Base-by-base conservation (phyloP, 129 eudicot genomes). In the Gnaphalium uliginosum region DNA sequence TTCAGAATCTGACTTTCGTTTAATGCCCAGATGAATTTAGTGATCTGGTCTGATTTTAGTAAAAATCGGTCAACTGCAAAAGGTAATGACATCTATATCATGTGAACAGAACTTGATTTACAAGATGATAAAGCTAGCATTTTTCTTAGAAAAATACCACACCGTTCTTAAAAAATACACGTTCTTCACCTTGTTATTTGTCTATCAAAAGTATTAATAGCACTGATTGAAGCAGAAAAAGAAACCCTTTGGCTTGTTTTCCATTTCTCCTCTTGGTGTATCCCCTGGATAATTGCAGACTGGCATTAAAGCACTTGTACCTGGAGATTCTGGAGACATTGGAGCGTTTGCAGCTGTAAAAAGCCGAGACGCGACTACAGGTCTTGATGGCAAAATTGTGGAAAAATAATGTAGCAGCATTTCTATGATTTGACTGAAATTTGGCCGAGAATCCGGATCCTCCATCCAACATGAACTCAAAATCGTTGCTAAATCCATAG, bases 321-420 rank as follows among this genome's bases (percentile, higher is more conserved):
- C 90, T 24, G 90, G 90, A 51, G 90, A 86, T 68, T 86, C 90
- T 2, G 90, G 90, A 19, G 90, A 82, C 78, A 86, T 71, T 6
- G 86, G 76, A 43, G 85, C 64, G 46, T 81, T 86, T 26, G 78
- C 84, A 24, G 81, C 75, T 0, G 83, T 39, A 62, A 83, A 86
- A 63, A 86, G 74, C 65, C 85, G 83, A 27, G 87, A 78, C 77
- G 90, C 85, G 29, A 86, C 61, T n/a, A 70, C 27, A 0, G 81
- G 81, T 73, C 72, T 78, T 0, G 90, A 82, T 26, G 87, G 90
- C 17, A 82, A 54, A 24, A 78, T 74, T 13, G 78, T 78, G 11
- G 85, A 80, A 66, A 77, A 78, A 86, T 78, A 86, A 54, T 81
- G 65, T n/a, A 69, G 81, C 74, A 86, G 78, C 90, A 86, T 83